A percentile compares a stretch with the other conserved stretches of the same genome.
These are phyloP conservation scores for Phyllosticta citriasiana DNA, from an alignment of 2,329 filamentous ascomycete genomes.

Conservation along the genomic window DNA sequence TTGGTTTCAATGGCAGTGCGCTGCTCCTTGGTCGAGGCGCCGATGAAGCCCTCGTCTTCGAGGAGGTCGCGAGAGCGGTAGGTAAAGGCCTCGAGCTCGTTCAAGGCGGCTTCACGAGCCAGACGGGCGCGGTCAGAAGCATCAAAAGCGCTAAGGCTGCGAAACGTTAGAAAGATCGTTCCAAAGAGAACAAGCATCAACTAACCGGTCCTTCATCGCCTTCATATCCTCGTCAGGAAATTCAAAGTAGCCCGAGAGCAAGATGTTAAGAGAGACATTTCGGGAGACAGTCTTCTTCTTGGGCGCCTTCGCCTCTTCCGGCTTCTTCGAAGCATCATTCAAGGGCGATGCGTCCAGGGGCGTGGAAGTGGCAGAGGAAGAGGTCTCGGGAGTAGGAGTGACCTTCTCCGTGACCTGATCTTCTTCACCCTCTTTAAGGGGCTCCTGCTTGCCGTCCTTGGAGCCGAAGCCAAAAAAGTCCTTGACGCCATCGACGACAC, in stretches of 20 bases:
- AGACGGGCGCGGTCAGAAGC: constrained; percentile 69
- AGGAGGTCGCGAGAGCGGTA: constrained; percentile 81
- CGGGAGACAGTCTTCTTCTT: constrained; percentile 45
- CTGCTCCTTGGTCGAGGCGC: constrained; percentile 58
- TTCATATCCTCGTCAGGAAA: constrained; percentile 50
- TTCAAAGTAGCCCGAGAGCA: constrained; percentile 41
- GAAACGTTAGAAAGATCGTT: constrained; percentile 11
- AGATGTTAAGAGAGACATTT: constrained; percentile 38
- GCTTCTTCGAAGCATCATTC: constrained; percentile 23
- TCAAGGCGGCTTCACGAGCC: constrained; percentile 75
- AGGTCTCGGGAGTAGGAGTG: constrained; percentile 24
- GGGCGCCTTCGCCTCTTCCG: constrained; percentile 31
- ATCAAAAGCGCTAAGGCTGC: constrained; percentile 71
- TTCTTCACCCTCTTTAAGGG: constrained; percentile 48
- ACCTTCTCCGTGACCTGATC: constrained; percentile 37
- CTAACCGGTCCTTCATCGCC: constrained; percentile 49
- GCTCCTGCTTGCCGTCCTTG: constrained; percentile 68
- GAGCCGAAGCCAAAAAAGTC: constrained; percentile 91
- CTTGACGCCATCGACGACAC: constrained; percentile 88
- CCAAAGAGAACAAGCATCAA: not conserved
- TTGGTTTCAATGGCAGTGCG: constrained; percentile 57
- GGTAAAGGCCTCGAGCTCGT: constrained; percentile 86
- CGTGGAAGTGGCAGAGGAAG: constrained; percentile 36
- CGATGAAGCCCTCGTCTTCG: constrained; percentile 63
- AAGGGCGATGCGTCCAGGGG: constrained; percentile 41